Conservation (phyloP, 1,284 basidiomycete species). For the Boletus sp. region DNA sequence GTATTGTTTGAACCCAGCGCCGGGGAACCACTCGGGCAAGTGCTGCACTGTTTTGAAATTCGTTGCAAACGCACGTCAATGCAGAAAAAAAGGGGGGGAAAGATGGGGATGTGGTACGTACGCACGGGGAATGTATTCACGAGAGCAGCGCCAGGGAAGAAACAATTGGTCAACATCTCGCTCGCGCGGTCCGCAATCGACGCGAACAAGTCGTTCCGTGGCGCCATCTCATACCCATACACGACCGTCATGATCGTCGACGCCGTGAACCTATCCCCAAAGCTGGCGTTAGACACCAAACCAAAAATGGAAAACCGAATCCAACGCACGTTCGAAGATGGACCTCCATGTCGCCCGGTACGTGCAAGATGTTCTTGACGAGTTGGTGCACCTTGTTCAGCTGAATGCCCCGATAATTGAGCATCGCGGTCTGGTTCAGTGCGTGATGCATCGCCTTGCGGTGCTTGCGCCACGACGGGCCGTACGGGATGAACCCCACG, state of each 20-base stretch:
- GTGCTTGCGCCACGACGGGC: slow-evolving; percentile 24
- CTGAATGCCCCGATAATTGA: slow-evolving; percentile 19
- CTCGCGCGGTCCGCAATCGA: slow-evolving; percentile 31
- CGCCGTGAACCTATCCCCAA: slow-evolving; percentile 27
- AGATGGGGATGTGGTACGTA: slow-evolving; percentile 2
- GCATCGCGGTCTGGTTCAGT: slow-evolving; percentile 17
- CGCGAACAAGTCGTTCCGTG: slow-evolving; percentile 32
- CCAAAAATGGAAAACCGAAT: too few relatives aligned
- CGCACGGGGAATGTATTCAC: slow-evolving; percentile 32
- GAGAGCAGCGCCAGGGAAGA: slow-evolving; percentile 22
- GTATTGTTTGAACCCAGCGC: slow-evolving; percentile 28
- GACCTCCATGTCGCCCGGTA: slow-evolving; percentile 35
- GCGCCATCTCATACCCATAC: slow-evolving; percentile 34
- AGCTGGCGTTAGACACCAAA: too few relatives aligned
- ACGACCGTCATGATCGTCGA: slow-evolving; percentile 33
- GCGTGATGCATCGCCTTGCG: slow-evolving; percentile 25
- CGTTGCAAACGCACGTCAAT: too few relatives aligned
- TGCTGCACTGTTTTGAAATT: slow-evolving; percentile 15
- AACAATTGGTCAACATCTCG: slow-evolving; percentile 24
- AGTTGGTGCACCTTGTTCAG: slow-evolving; percentile 24
- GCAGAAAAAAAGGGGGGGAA: too few relatives aligned
- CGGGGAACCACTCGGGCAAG: slow-evolving; percentile 32
- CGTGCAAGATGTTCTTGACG: slow-evolving; percentile 32
- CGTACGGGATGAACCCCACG: slow-evolving; percentile 24
- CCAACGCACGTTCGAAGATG: slow-evolving; percentile 39